Conservation (phyloP, 371 early-diverging fungal genomes). For the Mucor velutinosus region DNA sequence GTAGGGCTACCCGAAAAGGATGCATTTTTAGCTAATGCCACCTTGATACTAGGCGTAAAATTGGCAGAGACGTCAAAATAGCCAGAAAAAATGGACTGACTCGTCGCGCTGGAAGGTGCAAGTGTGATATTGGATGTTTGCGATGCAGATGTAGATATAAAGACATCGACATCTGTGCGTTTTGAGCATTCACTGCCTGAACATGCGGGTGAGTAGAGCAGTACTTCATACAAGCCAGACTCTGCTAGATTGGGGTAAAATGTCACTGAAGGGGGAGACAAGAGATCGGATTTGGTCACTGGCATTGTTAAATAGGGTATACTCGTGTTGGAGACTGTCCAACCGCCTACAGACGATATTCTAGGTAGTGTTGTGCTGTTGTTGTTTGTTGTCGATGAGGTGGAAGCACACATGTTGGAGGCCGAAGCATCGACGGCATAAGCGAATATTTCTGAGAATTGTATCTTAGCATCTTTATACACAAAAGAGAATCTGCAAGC, state of each 20-base stretch:
- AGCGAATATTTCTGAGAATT: conserved; percentile 23
- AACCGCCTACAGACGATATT: neutral
- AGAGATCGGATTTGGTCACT: neutral
- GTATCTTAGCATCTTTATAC: neutral
- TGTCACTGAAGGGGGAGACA: conserved; percentile 39
- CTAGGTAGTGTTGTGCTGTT: conserved; percentile 1
- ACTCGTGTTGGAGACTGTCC: neutral
- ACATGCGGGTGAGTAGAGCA: conserved; percentile 65
- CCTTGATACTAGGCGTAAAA: conserved; percentile 54
- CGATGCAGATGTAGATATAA: conserved; percentile 29
- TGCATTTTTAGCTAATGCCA: conserved; percentile 36
- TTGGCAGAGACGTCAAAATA: conserved; percentile 44
- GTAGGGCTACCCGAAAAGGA: conserved; percentile 19
- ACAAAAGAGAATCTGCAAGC: too few relatives aligned
- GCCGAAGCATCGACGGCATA: conserved; percentile 33
- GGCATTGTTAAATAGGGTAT: conserved; percentile 4
- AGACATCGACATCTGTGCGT: conserved; percentile 47
- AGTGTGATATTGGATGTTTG: conserved; percentile 33
- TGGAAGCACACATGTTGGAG: conserved; percentile 21
- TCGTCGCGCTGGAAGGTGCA: conserved; percentile 19
- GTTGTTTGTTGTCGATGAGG: neutral
- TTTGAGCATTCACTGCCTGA: conserved; percentile 44
- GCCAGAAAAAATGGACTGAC: conserved; percentile 49
- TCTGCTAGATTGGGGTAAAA: conserved; percentile 65
- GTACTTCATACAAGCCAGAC: conserved; percentile 66